Evolutionary conservation across 2,329 filamentous ascomycete genomes (phyloP).

Genomic region (Zalaria obscura): DNA sequence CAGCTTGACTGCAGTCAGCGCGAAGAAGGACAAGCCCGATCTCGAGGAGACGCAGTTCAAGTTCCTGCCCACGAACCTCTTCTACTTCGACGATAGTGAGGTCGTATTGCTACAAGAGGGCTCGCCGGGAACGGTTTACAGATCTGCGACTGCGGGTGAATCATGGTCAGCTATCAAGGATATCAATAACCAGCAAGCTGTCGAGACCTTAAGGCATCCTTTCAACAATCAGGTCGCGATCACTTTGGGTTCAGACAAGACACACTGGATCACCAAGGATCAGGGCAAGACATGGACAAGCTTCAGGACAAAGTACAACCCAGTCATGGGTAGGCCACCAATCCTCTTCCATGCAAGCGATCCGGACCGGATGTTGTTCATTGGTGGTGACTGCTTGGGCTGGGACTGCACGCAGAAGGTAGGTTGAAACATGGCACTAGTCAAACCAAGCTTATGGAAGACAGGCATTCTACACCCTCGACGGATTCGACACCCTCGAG

Average conservation of each 20-base stretch:
- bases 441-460: conserved; percentile 7
- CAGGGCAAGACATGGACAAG: conserved; percentile 66
- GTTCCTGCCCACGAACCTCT: conserved; percentile 51
- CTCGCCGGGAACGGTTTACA: conserved; percentile 51
- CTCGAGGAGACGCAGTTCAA: conserved; percentile 54
- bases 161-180: conserved; percentile 55
- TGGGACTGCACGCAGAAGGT: conserved; percentile 32
- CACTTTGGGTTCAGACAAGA: conserved; percentile 50
- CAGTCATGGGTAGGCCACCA: conserved; percentile 39
- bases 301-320: conserved; percentile 50
- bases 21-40: conserved; percentile 35
- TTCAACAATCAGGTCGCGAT: conserved; percentile 70
- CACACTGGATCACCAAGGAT: conserved; percentile 75
- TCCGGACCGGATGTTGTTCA: conserved; percentile 73
- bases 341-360: conserved; percentile 75
- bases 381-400: conserved; percentile 29
- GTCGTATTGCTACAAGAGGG: conserved; percentile 62
- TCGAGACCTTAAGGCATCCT: conserved; percentile 59
- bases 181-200: conserved; percentile 48
- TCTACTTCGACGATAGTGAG: conserved; percentile 87
- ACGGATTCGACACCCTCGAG: conserved; percentile 63
- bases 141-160: conserved; percentile 68
- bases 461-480: conserved; percentile 57
- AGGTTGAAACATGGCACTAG: conserved; percentile 20
- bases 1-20: conserved; percentile 5